Base-by-base conservation (phyloP, 495 filamentous ascomycete species). In the Aspergillus leporis region DNA sequence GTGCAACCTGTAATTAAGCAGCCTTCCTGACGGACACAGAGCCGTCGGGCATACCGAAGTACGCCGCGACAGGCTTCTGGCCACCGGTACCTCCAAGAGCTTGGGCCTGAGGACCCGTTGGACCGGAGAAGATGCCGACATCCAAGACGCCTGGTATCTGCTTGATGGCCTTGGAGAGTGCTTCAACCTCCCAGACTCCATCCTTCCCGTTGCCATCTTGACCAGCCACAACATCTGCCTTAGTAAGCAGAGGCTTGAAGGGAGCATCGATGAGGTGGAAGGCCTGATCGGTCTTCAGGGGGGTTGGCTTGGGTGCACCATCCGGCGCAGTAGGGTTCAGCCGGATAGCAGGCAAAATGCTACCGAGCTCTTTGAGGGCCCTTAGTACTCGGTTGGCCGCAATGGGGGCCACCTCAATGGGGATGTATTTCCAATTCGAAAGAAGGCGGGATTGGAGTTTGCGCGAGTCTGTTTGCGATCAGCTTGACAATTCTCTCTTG, bases 191-290 rank as follows among this genome's bases (percentile, higher is more conserved):
- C 91, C 89, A 91, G n/a, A 78, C 66, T 7, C 88, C 86, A 30
- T 76, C 72, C 60, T 76, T 73, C 13, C 81, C 81, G 48, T 70
- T 75, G 13, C 84, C 85, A 6, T 76, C 69, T 59, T 73, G 64
- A 36, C 74, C 76, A 21, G 66, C 73, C 21, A 41, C 74, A 10
- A 87, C 69, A 65, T 93, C 90, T 18, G 74, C 70, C 34, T 82
- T 68, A 31, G 87, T 83, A 23, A 90, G 75, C 28, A 97, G 77
- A 10, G 87, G 80, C 36, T 78, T 74, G 77, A 98, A 97, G 0
- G 90, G 89, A 12, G 93, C 94, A 67, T 98, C 94, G 62, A 98
- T 84, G 58, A 98, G 89, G 81, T 90, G 93, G 80, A 96, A 90
- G 61, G 85, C 87, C 70, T 98, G 96, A 74, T 98, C 94, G 13